Evolutionary conservation across 257 asterid genomes (phyloP).

Genomic region (Nicotiana noctiflora): DNA sequence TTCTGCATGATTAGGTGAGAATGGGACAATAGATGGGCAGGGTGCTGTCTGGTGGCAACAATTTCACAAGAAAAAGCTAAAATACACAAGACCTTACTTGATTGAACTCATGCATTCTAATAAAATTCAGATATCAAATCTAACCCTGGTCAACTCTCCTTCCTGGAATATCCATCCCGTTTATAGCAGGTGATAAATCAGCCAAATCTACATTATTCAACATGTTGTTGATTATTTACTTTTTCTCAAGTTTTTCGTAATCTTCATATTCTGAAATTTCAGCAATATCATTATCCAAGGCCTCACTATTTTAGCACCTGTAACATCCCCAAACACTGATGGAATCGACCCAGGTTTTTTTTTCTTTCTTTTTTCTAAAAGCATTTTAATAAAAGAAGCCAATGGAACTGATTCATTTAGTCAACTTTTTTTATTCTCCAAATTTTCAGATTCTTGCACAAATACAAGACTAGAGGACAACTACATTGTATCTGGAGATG

Average conservation of each 20-base stretch:
- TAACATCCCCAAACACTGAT: constrained; percentile 88
- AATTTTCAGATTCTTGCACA: constrained; percentile 70
- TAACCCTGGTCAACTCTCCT: constrained; percentile 69
- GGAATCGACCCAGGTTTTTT: constrained; percentile 75
- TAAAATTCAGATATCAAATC: constrained; percentile 63
- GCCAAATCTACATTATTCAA: background rate
- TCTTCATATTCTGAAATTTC: constrained; percentile 21
- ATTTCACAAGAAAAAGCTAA: constrained; percentile 62
- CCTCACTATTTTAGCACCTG: constrained; percentile 76
- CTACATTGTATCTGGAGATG: constrained; percentile 79
- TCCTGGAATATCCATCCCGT: constrained; percentile 92
- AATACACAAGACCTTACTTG: constrained; percentile 77
- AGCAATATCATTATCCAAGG: constrained; percentile 72
- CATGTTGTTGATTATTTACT: background rate
- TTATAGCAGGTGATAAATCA: constrained; percentile 54
- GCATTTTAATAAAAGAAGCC: background rate
- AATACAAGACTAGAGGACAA: constrained; percentile 67
- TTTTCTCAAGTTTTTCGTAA: background rate
- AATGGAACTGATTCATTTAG: background rate
- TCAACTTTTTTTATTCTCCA: background rate
- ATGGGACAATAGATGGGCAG: constrained; percentile 85
- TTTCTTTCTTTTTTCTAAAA: background rate
- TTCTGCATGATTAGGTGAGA: constrained; percentile 41
- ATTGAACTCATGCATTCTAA: constrained; percentile 78
- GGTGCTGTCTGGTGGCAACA: constrained; percentile 86